A percentile compares a stretch with the other conserved stretches of the same genome.
Evolutionary conservation across 2,329 filamentous ascomycete species (phyloP).

Genomic region (Metarhizium rileyi): DNA sequence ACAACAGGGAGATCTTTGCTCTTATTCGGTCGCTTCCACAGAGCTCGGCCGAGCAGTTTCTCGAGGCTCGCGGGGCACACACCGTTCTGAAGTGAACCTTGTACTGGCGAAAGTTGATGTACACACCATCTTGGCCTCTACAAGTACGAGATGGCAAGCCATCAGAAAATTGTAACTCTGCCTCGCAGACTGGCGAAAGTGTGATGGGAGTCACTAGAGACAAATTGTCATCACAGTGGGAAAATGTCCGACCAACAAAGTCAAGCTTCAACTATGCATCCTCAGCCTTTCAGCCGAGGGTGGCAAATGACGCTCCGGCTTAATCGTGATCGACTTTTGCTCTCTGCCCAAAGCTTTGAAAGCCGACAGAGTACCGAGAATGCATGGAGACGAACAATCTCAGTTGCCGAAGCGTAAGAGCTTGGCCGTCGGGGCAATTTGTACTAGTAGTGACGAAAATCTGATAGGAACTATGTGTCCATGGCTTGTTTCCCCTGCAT

Average conservation of each 20-base stretch:
- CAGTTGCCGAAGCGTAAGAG: conserved; percentile 48
- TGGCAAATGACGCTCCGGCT: conserved; percentile 95
- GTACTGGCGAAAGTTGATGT: background rate
- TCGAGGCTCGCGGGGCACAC: conserved; percentile 85
- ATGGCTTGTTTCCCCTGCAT: no score
- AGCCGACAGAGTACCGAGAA: conserved; percentile 70
- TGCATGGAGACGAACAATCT: conserved; percentile 51
- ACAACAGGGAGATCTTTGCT: conserved; percentile 84
- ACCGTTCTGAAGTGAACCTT: conserved; percentile 71
- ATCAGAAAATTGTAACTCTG: background rate
- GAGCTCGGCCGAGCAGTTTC: conserved; percentile 74
- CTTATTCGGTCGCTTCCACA: conserved; percentile 73
- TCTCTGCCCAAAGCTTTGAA: conserved; percentile 58
- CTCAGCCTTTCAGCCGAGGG: conserved; percentile 63
- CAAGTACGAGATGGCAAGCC: background rate
- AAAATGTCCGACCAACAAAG: conserved; percentile 77
- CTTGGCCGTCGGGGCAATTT: conserved; percentile 45
- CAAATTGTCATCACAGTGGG: conserved; percentile 4
- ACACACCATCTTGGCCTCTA: background rate
- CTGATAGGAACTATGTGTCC: background rate
- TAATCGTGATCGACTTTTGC: conserved; percentile 76
- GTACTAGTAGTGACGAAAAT: conserved; percentile 6
- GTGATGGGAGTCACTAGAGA: background rate
- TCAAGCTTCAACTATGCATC: conserved; percentile 92
- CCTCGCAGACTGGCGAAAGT: background rate